These are phyloP conservation scores for Micractinium sp. DNA, from an alignment of 139 green algal species.

Conservation along the genomic window DNA sequence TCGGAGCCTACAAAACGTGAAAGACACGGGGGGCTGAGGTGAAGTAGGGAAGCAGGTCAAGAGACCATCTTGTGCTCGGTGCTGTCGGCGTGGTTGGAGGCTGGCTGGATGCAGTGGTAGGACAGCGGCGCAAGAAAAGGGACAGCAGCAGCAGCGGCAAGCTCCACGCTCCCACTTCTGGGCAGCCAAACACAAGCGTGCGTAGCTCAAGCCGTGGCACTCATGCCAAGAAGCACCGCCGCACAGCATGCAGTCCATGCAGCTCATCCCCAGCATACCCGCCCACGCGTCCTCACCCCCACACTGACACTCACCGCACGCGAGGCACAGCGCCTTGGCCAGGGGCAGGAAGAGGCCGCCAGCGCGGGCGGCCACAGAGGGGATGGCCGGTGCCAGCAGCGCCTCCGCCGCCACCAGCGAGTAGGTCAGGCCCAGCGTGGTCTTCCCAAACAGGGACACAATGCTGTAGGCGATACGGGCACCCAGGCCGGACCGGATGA, in stretches of 20 bases:
- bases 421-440: conserved; percentile 76
- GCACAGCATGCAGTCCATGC: not conserved
- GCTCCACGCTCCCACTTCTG: not conserved
- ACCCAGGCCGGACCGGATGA: conserved; percentile 98
- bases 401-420: conserved; percentile 80
- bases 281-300: not conserved
- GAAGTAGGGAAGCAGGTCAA: too few species aligned
- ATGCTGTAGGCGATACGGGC: conserved; percentile 98
- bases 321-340: conserved; percentile 94
- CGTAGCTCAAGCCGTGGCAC: not conserved
- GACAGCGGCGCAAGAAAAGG: not conserved
- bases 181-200: not conserved
- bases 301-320: conserved; percentile 72
- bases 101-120: too few species aligned
- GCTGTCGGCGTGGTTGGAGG: too few species aligned
- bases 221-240: not conserved
- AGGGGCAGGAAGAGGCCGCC: conserved; percentile 99
- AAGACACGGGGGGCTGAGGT: too few species aligned
- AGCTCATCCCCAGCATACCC: not conserved
- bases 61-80: too few species aligned
- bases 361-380: conserved; percentile 93
- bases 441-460: conserved; percentile 95
- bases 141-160: not conserved
- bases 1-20: conserved; percentile 56
- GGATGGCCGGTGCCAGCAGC: conserved; percentile 97